phyloP scores from a whole-genome alignment of 2,329 filamentous ascomycete species.

The Zasmidium angulare region DNA sequence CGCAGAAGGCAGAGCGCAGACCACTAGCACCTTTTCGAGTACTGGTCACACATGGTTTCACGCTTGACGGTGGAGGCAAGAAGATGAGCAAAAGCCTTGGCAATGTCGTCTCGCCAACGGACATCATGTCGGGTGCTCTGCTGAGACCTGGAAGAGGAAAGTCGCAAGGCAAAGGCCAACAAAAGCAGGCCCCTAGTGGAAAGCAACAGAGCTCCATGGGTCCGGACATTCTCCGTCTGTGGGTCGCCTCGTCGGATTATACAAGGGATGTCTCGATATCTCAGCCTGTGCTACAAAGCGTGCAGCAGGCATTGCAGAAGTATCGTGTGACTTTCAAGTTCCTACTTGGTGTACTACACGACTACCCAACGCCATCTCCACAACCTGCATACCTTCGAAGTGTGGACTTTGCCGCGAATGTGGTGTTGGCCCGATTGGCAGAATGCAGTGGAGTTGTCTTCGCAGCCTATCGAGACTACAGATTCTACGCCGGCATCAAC shows the following conservation, averaged over 20 bases:
- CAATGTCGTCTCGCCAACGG: slow-evolving; percentile 75
- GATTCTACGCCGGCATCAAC: slow-evolving; percentile 77
- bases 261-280: slow-evolving; percentile 84
- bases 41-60: slow-evolving; percentile 94
- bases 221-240: slow-evolving; percentile 81
- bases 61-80: slow-evolving; percentile 81
- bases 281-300: slow-evolving; percentile 70
- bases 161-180: slow-evolving; percentile 44
- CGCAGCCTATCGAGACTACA: slow-evolving; percentile 65
- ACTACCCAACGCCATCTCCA: slow-evolving; percentile 37
- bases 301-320: slow-evolving; percentile 77
- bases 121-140: slow-evolving; percentile 83
- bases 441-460: slow-evolving; percentile 65
- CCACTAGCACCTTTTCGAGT: slow-evolving; percentile 73
- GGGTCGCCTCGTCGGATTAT: slow-evolving; percentile 90
- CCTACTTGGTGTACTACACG: slow-evolving; percentile 66
- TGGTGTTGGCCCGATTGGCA: slow-evolving; percentile 73
- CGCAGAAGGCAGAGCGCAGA: slow-evolving; percentile 46
- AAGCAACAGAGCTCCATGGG: slow-evolving; percentile 55
- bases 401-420: slow-evolving; percentile 55
- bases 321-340: slow-evolving; percentile 90
- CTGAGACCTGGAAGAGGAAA: slow-evolving; percentile 57
- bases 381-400: slow-evolving; percentile 11
- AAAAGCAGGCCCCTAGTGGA: slow-evolving; percentile 27
- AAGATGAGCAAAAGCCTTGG: slow-evolving; percentile 99